Conservation (phyloP, 1,284 basidiomycete genomes). For the Neolentinus lepideus region DNA sequence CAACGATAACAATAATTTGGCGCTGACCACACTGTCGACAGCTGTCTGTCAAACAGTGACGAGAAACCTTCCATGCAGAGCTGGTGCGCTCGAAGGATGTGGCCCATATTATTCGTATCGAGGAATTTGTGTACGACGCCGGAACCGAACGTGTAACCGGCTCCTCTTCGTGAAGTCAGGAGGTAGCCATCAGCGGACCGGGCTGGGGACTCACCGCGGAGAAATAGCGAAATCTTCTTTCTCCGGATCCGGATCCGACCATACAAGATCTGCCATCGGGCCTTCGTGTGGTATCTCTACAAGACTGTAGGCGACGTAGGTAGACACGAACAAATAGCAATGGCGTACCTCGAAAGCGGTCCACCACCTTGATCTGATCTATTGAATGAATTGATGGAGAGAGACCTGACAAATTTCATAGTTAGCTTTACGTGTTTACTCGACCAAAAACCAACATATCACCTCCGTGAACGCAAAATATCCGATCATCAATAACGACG, state of each 20-base stretch:
- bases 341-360: conserved; percentile 84
- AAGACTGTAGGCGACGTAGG: conserved; percentile 11
- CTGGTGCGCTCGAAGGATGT: conserved; percentile 97
- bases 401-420: conserved; percentile 48
- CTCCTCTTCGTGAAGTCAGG: conserved; percentile 58
- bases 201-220: conserved; percentile 61
- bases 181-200: conserved; percentile 5
- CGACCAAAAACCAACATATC: conserved; percentile 15
- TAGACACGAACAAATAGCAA: conserved; percentile 8
- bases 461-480: conserved; percentile 99
- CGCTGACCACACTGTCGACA: conserved; percentile 98
- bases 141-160: conserved; percentile 98
- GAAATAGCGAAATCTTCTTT: conserved; percentile 99
- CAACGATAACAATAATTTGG: conserved; percentile 99
- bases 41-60: conserved; percentile 89
- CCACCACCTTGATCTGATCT: conserved; percentile 99
- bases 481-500: conserved; percentile 97
- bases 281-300: conserved; percentile 98
- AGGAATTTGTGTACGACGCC: conserved; percentile 99
- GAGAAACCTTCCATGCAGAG: conserved; percentile 99
- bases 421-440: conserved; percentile 7
- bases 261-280: conserved; percentile 99
- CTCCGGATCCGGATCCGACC: conserved; percentile 99
- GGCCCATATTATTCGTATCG: conserved; percentile 91
- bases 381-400: conserved; percentile 98